Evolutionary conservation across 345 rosid genomes (phyloP), one percentile per base, ranked within the genome.

Genomic region (Eucalyptus shirleyi): DNA sequence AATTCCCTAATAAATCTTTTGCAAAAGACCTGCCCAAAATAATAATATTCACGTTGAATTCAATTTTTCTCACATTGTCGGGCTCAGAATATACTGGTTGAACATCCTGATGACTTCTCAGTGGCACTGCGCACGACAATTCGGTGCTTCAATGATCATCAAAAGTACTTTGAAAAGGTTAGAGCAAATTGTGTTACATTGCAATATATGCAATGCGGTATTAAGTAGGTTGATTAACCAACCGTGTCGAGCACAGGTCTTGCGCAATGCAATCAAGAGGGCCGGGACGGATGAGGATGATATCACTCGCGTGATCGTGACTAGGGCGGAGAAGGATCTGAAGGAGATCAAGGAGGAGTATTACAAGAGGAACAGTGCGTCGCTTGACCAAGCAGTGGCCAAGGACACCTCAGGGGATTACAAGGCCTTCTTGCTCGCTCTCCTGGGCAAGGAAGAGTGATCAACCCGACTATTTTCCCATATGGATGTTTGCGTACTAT

Each of bases 231-330:
- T 34, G 81, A 9, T 10, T 69, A 69, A 51, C 37, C 6, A 12
- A 59, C 49, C 26, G 26, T 87, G 80, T 69, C 28, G 23, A 19
- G 30, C 40, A 62, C 53, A 94, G 97, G 92, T 94, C 6, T 95
- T 97, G 87, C 95, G 96, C 50, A 93, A 92, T 6, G 95, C 98
- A 9, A 95, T 97, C 87, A 95, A 96, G 90, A 96, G 30, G 88
- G 89, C 81, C 8, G 99, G 98, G 90, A 97, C 97, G 4, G 97
- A 96, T 86, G 98, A 96, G 95, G 98, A 96, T 88, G 98, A 94
- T 23, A 92, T 97, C 18, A 96, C 99, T 12, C 94, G 99, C 62
- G 92, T 96, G 88, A 93, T 97, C 67, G 90, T 97, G n/a, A 96
- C 95, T 32, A 92, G 98, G 90, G 95, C 95, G 1, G 98, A 96